These are phyloP conservation scores for Aphanomyces astaci DNA, from an alignment of 352 stramenopile genomes.

Conservation along the genomic window DNA sequence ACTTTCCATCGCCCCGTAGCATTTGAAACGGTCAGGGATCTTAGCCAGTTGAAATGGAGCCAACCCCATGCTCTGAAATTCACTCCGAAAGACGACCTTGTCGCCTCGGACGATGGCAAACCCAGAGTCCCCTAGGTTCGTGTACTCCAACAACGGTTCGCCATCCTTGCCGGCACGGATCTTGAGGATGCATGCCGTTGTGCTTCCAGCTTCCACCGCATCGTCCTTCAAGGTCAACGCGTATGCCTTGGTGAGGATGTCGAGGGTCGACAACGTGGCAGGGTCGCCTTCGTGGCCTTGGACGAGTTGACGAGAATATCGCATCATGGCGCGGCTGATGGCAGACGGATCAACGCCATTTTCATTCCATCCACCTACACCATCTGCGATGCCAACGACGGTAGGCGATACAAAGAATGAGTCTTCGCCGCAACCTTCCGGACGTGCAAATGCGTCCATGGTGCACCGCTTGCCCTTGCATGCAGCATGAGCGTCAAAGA, in stretches of 20 bases:
- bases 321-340: slow-evolving; percentile 71
- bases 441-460: slow-evolving; percentile 38
- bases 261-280: slow-evolving; percentile 35
- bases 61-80: slow-evolving; percentile 55
- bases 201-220: slow-evolving; percentile 65
- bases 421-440: slow-evolving; percentile 56
- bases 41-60: slow-evolving; percentile 73
- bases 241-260: slow-evolving; percentile 52
- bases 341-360: slow-evolving; percentile 68
- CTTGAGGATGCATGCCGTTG: slow-evolving; percentile 63
- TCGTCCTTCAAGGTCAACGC: slow-evolving; percentile 52
- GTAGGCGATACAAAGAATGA: slow-evolving; percentile 63
- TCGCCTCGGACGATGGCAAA: slow-evolving; percentile 64
- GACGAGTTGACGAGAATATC: slow-evolving; percentile 47
- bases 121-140: slow-evolving; percentile 70
- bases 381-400: slow-evolving; percentile 61
- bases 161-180: slow-evolving; percentile 39
- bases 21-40: slow-evolving; percentile 59
- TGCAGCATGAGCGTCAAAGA: slow-evolving; percentile 59
- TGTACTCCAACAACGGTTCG: slow-evolving; percentile 58
- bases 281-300: slow-evolving; percentile 26
- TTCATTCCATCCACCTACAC: slow-evolving; percentile 74
- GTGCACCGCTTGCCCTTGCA: slow-evolving; percentile 65
- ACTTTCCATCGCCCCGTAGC: slow-evolving; percentile 73
- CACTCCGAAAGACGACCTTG: slow-evolving; percentile 57